phyloP scores from a whole-genome alignment of 2,329 filamentous ascomycete genomes.

The Pseudogymnoascus sp. region DNA sequence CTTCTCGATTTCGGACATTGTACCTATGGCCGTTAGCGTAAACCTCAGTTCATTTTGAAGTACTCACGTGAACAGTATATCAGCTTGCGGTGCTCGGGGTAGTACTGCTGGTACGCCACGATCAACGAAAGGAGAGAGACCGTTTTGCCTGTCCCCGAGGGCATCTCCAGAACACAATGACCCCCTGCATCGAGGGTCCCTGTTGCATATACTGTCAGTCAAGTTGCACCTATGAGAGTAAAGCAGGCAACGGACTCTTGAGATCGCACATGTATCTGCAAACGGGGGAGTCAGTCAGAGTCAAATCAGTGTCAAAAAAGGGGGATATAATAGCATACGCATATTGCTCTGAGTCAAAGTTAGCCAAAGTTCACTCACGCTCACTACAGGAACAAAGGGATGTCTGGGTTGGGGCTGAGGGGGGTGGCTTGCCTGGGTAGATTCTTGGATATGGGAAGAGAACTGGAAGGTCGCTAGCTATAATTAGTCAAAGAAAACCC shows the following conservation, averaged over 20 bases:
- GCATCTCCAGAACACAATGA: slow-evolving; percentile 97
- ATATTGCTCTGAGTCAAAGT: slow-evolving; percentile 60
- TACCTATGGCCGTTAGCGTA: slow-evolving; percentile 41
- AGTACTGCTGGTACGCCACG: slow-evolving; percentile 90
- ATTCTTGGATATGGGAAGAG: slow-evolving; percentile 69
- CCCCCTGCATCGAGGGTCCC: slow-evolving; percentile 85
- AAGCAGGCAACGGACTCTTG: slow-evolving; percentile 41
- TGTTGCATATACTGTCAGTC: slow-evolving; percentile 15
- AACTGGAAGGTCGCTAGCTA: slow-evolving; percentile 52
- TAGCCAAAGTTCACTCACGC: slow-evolving; percentile 12
- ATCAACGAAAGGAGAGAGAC: slow-evolving; percentile 92
- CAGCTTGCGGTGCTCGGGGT: slow-evolving; percentile 86
- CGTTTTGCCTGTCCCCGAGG: slow-evolving; percentile 95
- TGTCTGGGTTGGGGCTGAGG: background rate
- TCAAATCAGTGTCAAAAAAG: background rate
- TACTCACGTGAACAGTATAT: slow-evolving; percentile 87
- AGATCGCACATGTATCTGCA: slow-evolving; percentile 71
- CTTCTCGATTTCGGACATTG: slow-evolving; percentile 99
- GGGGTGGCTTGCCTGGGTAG: slow-evolving; percentile 44
- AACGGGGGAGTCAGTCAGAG: background rate
- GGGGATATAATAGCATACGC: slow-evolving; percentile 33
- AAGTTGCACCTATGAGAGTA: background rate
- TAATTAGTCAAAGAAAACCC: slow-evolving; percentile 15
- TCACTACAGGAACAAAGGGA: background rate
- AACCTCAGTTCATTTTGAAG: background rate